phyloP scores from a whole-genome alignment of 768 basidiomycete genomes.

The Rhodotorula babjevae region DNA sequence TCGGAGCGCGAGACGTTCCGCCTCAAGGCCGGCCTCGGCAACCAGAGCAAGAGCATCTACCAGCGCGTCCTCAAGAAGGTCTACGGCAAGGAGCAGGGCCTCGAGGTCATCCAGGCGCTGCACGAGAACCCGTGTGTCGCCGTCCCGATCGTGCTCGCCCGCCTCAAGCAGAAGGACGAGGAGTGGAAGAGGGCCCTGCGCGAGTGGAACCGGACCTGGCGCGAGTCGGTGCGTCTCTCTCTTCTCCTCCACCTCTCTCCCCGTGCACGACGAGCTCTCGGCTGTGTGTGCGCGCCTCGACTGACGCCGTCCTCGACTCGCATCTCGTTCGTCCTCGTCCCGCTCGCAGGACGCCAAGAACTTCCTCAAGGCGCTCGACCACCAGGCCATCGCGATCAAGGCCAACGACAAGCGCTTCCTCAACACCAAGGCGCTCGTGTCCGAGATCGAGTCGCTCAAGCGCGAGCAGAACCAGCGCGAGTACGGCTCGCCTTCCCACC shows the following conservation, averaged over 20 bases:
- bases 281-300: not conserved
- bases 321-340: no score
- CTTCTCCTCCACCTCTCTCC: not conserved
- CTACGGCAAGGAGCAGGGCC: slow-evolving; percentile 73
- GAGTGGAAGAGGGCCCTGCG: slow-evolving; percentile 93
- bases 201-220: slow-evolving; percentile 95
- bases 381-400: slow-evolving; percentile 92
- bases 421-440: slow-evolving; percentile 74
- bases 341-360: slow-evolving; percentile 71
- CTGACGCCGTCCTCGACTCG: not conserved
- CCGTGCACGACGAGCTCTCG: no score
- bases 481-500: slow-evolving; percentile 41
- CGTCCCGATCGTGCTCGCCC: slow-evolving; percentile 80
- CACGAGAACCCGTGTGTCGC: slow-evolving; percentile 87
- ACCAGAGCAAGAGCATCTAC: slow-evolving; percentile 77
- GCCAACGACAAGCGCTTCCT: slow-evolving; percentile 90
- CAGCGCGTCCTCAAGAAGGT: slow-evolving; percentile 89
- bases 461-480: slow-evolving; percentile 59
- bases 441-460: slow-evolving; percentile 68
- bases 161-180: slow-evolving; percentile 89
- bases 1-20: slow-evolving; percentile 79
- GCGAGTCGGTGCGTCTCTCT: slow-evolving; percentile 58
- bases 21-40: slow-evolving; percentile 82
- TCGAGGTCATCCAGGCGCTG: slow-evolving; percentile 74
- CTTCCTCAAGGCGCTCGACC: slow-evolving; percentile 95